Base-by-base conservation (phyloP, 148 eudicot species). In the Cornus florida region DNA sequence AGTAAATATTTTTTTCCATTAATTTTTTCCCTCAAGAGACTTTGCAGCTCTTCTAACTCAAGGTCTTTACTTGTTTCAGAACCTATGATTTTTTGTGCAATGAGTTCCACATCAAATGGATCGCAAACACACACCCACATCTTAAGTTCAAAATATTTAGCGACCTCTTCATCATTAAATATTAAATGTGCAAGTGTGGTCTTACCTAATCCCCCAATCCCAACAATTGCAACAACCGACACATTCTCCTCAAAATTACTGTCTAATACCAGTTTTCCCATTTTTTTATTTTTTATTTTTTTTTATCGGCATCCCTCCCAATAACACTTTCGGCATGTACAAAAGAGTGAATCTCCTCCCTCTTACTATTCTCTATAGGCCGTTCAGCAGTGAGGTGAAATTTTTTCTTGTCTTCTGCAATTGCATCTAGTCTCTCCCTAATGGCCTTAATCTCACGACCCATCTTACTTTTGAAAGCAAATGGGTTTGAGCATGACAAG, bases 301-400 rank as follows among this genome's bases (percentile, higher is more conserved):
- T 1, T 77, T 43, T 81, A 12, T 81, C 83, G 2, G 13, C 56
- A 8, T 81, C 76, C 59, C 76, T 71, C 9, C 83, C 83, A 38
- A 81, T 6, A 14, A 75, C 72, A 7, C 23, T 31, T 41, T 70
- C 67, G 5, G 22, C 39, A 16, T 4, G 65, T n/a, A 70, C 46
- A 48, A 46, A 48, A 17, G 70, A 75, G 56, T 33, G 67, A 23
- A 70, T 75, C 67, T 43, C 77, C 65, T 33, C 65, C 9, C 24
- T n/a, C 14, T 23, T 72, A 11, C 24, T 72, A n/a, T 6, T 48
- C 24, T 56, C 50, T 28, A 5, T 3, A 6, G 13, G 28, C n/a
- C 35, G 60, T 2, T n/a, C 16, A 8, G 17, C 1, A 28, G 1
- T 32, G 6, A 56, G 22, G 20, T 17, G 7, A 31, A 73, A 73